A percentile compares a stretch with the other conserved stretches of the same genome.
Conservation (phyloP, 2,329 filamentous ascomycete species). For the Shiraia bambusicola region DNA sequence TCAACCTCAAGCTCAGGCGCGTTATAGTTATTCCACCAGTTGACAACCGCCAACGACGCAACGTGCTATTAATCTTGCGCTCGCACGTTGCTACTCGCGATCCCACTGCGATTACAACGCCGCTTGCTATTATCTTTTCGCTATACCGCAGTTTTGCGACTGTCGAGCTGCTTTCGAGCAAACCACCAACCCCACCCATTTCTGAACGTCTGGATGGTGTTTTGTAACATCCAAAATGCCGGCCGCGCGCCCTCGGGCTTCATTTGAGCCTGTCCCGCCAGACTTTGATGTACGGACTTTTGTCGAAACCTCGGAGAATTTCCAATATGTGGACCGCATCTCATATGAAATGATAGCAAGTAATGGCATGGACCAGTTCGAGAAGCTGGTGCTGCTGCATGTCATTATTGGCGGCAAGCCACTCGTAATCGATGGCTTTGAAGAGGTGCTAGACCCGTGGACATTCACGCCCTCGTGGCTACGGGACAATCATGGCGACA, state of each 20-base stretch:
- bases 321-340: slow-evolving; percentile 82
- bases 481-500: slow-evolving; percentile 73
- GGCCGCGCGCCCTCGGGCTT: slow-evolving; percentile 75
- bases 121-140: no score
- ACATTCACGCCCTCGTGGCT: slow-evolving; percentile 84
- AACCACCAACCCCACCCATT: not conserved
- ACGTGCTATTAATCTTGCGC: no score
- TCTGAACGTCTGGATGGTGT: slow-evolving; percentile 14
- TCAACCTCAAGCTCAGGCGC: not conserved
- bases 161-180: not conserved
- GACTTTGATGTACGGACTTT: slow-evolving; percentile 75
- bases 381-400: slow-evolving; percentile 79
- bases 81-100: no score
- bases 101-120: not conserved
- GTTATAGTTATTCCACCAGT: not conserved
- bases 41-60: not conserved
- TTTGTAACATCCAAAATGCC: slow-evolving; percentile 61
- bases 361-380: slow-evolving; percentile 76
- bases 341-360: slow-evolving; percentile 75
- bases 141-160: no score
- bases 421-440: slow-evolving; percentile 87
- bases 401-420: slow-evolving; percentile 85
- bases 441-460: slow-evolving; percentile 70
- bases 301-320: slow-evolving; percentile 78
- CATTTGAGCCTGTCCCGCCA: slow-evolving; percentile 88